Base-by-base conservation (phyloP, 495 filamentous ascomycete species). In the Penicillium tannophilum region DNA sequence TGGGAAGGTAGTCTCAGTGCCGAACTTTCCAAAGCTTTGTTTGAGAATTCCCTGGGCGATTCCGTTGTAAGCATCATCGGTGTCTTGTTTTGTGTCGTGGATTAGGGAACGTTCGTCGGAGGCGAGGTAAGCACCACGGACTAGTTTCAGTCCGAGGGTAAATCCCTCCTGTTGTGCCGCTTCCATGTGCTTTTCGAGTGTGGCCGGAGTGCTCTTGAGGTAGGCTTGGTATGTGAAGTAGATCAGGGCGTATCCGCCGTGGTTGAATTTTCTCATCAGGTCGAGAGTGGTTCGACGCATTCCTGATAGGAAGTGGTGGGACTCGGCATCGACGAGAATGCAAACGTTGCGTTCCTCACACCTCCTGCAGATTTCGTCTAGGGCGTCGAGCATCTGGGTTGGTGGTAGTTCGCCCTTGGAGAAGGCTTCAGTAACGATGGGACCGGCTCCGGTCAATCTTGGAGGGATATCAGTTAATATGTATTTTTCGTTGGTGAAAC, bases 101-200 rank as follows among this genome's bases (percentile, higher is more conserved):
- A 96, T 90, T 23, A 91, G 73, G 20, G 88, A 74, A 2, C 90
- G 74, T 0, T 90, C 86, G 68, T 97, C 93, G 3, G 81, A 80
- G n/a, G 80, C 82, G 11, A 97, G 78, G 69, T 97, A 97, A 2
- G 93, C 93, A 14, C 93, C 93, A 17, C 93, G 82, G 4, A 97
- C 93, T 0, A 97, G 79, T 70, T 97, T 97, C 10, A 93, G 80
- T 9, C 93, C 92, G 3, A 96, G 75, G 0, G 86, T 88, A 61
- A 89, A 94, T 0, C 82, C 83, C 44, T 90, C 86, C 44, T 82
- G 59, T 14, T 76, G 61, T 1, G 93, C 90, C 2, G 67, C 61
- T 1, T 76, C 72, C 2, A 96, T 79, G 64, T 96, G 89, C 4
- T 62, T 62, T 8, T 81, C 78, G 0, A 97, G 74, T 0, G 79